Conservation (phyloP, 352 stramenopile genomes). For the Pythium pyrilobum region DNA sequence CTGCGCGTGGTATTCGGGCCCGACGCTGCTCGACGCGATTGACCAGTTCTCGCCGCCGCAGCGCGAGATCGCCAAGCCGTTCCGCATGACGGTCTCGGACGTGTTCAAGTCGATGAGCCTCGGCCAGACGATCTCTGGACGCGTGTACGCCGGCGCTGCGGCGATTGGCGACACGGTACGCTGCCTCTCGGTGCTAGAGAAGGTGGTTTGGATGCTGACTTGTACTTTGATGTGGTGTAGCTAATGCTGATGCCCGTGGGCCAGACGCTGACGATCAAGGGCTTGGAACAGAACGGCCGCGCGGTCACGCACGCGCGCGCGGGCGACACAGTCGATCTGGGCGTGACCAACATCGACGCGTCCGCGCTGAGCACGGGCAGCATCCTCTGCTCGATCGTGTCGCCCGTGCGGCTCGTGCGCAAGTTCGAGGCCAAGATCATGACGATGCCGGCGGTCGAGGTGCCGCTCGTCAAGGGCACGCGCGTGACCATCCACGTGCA, state of each 20-base stretch:
- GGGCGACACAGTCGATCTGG: slow-evolving; percentile 77
- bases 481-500: slow-evolving; percentile 84
- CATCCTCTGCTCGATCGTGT: slow-evolving; percentile 80
- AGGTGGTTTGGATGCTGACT: not conserved
- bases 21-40: slow-evolving; percentile 77
- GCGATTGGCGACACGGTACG: slow-evolving; percentile 60
- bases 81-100: slow-evolving; percentile 83
- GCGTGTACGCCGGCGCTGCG: slow-evolving; percentile 77
- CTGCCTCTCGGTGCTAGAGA: not conserved
- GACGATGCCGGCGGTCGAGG: slow-evolving; percentile 82
- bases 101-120: slow-evolving; percentile 84
- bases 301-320: slow-evolving; percentile 54
- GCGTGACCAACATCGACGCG: slow-evolving; percentile 67
- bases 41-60: slow-evolving; percentile 71
- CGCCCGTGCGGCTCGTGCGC: slow-evolving; percentile 60
- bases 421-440: slow-evolving; percentile 89
- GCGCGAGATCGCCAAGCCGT: slow-evolving; percentile 76
- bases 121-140: slow-evolving; percentile 73
- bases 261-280: slow-evolving; percentile 36
- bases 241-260: slow-evolving; percentile 30
- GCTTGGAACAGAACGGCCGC: slow-evolving; percentile 74
- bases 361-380: slow-evolving; percentile 68
- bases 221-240: slow-evolving; percentile 5
- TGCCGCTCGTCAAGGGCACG: slow-evolving; percentile 81
- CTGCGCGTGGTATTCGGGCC: slow-evolving; percentile 72